These are phyloP conservation scores for Ophiocordyceps sinensis DNA, from an alignment of 2,329 filamentous ascomycete genomes.

Conservation along the genomic window DNA sequence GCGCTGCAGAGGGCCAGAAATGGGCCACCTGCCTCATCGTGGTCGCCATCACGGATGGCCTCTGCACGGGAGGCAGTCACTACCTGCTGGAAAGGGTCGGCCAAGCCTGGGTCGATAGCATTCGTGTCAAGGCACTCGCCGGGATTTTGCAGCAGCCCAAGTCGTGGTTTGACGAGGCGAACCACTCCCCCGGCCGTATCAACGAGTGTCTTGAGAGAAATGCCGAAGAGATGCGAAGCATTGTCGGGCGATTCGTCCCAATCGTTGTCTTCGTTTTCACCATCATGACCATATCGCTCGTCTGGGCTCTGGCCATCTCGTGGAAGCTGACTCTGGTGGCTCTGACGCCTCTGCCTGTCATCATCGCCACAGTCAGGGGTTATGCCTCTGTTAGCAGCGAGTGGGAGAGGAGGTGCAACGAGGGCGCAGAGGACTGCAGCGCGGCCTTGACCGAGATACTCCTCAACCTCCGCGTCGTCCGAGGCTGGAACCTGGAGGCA, in stretches of 20 bases:
- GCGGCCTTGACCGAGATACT: constrained; percentile 57
- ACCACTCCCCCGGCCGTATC: constrained; percentile 49
- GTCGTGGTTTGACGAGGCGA: constrained; percentile 60
- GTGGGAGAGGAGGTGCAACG: constrained; percentile 59
- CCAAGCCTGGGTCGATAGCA: constrained; percentile 61
- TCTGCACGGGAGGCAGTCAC: constrained; percentile 49
- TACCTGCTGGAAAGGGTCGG: constrained; percentile 58
- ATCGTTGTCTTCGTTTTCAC: constrained; percentile 49
- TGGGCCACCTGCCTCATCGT: constrained; percentile 60
- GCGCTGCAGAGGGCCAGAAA: constrained; percentile 33
- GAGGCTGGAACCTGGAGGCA: constrained; percentile 56
- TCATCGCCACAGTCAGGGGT: constrained; percentile 49
- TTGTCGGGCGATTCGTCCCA: constrained; percentile 65
- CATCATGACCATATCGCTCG: constrained; percentile 54
- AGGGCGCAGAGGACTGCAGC: constrained; percentile 43
- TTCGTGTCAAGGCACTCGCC: constrained; percentile 54
- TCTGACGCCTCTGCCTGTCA: constrained; percentile 50
- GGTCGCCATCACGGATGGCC: constrained; percentile 52
- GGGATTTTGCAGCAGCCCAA: constrained; percentile 62
- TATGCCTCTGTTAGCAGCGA: constrained; percentile 51
- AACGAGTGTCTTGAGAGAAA: constrained; percentile 64
- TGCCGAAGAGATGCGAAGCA: constrained; percentile 74
- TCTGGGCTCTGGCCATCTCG: constrained; percentile 59
- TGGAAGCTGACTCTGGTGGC: constrained; percentile 75
- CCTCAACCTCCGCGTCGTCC: constrained; percentile 63